These are phyloP conservation scores for Chaetomium fimeti DNA, from an alignment of 495 filamentous ascomycete species.

Conservation along the genomic window DNA sequence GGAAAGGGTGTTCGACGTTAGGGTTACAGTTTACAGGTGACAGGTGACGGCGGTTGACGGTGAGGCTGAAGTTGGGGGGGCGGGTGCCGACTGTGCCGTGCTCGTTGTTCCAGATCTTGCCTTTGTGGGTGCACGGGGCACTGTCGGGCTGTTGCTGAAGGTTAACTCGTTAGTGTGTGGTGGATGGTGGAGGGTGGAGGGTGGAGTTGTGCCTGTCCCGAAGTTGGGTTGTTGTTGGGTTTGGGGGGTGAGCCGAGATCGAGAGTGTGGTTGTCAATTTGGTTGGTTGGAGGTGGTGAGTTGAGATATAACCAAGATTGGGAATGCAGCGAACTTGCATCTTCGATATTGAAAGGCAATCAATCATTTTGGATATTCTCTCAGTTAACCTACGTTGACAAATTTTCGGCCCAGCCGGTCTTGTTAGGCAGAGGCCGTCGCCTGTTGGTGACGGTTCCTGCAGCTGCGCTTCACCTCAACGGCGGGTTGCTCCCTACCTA, in stretches of 20 bases:
- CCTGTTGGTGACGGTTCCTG: conserved; percentile 6
- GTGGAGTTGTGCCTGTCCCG: too few species aligned
- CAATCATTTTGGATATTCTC: background rate
- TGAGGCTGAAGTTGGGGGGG: background rate
- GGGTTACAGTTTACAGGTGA: background rate
- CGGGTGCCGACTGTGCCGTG: background rate
- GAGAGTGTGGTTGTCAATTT: background rate
- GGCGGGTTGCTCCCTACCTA: background rate
- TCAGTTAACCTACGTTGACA: background rate
- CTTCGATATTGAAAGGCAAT: background rate
- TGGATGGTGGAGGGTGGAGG: too few species aligned
- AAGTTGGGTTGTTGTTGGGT: background rate
- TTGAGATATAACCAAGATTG: conserved; percentile 1
- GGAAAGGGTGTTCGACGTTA: too few species aligned
- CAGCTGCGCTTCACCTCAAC: conserved; percentile 9
- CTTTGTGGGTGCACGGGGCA: background rate
- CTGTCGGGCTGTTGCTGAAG: background rate
- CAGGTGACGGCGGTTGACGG: background rate
- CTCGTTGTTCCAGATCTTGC: background rate
- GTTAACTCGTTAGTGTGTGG: too few species aligned
- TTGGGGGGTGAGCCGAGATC: background rate
- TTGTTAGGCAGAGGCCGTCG: background rate
- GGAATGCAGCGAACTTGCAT: background rate
- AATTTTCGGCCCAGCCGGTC: background rate
- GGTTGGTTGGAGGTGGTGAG: too few species aligned